These are phyloP conservation scores for Pinus albicaulis DNA, from an alignment of 75 land plant genomes.

Conservation along the genomic window DNA sequence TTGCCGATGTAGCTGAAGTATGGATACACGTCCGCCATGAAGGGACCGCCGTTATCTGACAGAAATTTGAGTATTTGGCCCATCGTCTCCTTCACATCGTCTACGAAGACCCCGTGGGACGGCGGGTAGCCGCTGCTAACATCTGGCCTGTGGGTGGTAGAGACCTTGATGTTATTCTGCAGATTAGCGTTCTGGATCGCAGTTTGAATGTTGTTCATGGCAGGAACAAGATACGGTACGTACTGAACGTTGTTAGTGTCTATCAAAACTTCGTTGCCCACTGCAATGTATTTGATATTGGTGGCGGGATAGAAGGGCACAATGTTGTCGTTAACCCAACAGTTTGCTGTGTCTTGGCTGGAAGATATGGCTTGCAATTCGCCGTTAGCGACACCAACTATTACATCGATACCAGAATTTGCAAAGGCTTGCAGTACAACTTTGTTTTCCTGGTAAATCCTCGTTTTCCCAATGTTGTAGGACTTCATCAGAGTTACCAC, in stretches of 20 bases:
- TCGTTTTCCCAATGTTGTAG: too few species aligned
- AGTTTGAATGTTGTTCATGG: slow-evolving; percentile 49
- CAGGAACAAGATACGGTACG: slow-evolving; percentile 26
- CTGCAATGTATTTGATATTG: too few species aligned
- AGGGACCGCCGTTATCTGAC: slow-evolving; percentile 31
- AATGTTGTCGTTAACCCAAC: slow-evolving; percentile 50
- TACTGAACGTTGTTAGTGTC: background rate
- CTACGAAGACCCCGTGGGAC: slow-evolving; percentile 38
- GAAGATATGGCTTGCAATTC: slow-evolving; percentile 18
- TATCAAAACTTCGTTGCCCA: slow-evolving; percentile 56
- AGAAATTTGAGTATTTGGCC: slow-evolving; percentile 37
- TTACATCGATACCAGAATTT: slow-evolving; percentile 47
- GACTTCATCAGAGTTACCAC: too few species aligned
- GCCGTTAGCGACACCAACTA: slow-evolving; percentile 45
- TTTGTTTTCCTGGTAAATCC: slow-evolving; percentile 59
- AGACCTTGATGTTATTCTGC: slow-evolving; percentile 43
- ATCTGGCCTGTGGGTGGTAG: slow-evolving; percentile 46
- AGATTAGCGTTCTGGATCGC: slow-evolving; percentile 29
- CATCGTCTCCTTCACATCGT: slow-evolving; percentile 15
- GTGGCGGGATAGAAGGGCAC: slow-evolving; percentile 44
- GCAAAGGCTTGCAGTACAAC: slow-evolving; percentile 50
- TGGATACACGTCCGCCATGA: slow-evolving; percentile 59
- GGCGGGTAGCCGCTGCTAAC: slow-evolving; percentile 50
- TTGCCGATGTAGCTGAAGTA: slow-evolving; percentile 60
- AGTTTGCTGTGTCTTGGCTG: slow-evolving; percentile 17